Evolutionary conservation across 768 basidiomycete genomes (phyloP).

Genomic region (Scleroderma bovista): DNA sequence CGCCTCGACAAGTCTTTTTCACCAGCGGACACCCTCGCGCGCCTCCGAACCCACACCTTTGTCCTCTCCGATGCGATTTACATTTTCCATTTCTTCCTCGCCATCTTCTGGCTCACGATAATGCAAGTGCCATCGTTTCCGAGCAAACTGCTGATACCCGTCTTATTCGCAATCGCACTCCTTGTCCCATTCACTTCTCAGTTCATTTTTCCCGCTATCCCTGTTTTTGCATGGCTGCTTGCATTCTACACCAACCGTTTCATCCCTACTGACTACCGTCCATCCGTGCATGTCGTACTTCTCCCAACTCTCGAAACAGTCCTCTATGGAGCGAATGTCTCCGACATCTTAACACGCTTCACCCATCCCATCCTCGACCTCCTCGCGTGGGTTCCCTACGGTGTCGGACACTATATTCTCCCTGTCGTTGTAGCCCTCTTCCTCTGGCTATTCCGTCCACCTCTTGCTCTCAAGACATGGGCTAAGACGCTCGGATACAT

Average conservation of each 20-base stretch:
- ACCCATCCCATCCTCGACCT: constrained; percentile 92
- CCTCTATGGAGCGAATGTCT: constrained; percentile 96
- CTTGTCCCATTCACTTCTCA: constrained; percentile 84
- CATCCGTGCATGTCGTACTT: constrained; percentile 83
- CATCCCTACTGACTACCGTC: constrained; percentile 72
- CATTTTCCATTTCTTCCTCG: constrained; percentile 57
- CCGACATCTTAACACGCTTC: constrained; percentile 91
- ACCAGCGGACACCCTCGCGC: constrained; percentile 56
- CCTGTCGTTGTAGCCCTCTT: constrained; percentile 85
- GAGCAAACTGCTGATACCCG: constrained; percentile 70
- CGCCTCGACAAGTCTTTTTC: constrained; percentile 76
- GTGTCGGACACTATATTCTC: constrained; percentile 83
- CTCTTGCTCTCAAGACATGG: constrained; percentile 78
- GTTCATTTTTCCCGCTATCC: constrained; percentile 85
- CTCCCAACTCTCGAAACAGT: constrained; percentile 94
- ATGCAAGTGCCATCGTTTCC: constrained; percentile 70
- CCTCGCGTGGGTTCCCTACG: constrained; percentile 94
- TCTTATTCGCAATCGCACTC: constrained; percentile 62
- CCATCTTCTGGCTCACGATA: constrained; percentile 65
- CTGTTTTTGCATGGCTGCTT: constrained; percentile 82
- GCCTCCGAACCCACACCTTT: constrained; percentile 54
- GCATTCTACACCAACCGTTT: constrained; percentile 83
- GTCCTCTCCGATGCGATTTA: constrained; percentile 54
- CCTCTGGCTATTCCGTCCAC: constrained; percentile 86
- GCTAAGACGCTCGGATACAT: constrained; percentile 87